Conservation (phyloP, 805 yeast genomes). For the Metschnikowia continentalis region DNA sequence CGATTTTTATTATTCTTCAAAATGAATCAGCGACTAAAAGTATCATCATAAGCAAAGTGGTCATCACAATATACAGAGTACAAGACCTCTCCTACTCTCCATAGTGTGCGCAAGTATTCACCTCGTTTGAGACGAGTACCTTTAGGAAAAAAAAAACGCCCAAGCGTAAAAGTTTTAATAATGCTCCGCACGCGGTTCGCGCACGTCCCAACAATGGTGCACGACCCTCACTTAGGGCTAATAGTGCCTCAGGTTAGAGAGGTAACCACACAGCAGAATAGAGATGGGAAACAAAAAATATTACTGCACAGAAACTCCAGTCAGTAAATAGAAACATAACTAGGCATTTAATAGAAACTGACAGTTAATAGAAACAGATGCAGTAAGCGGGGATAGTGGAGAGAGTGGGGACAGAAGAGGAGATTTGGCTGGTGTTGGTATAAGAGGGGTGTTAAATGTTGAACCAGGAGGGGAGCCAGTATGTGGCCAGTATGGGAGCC, state of each 20-base stretch:
- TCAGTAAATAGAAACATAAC: too few species aligned
- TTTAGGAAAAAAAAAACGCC: background rate
- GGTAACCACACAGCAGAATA: too few species aligned
- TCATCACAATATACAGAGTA: slow-evolving; percentile 12
- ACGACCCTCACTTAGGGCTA: slow-evolving; percentile 1
- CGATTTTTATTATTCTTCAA: slow-evolving; percentile 16
- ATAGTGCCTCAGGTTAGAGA: too few species aligned
- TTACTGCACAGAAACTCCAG: background rate
- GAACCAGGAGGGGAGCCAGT: background rate
- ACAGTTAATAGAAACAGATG: background rate
- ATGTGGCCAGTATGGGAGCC: too few species aligned
- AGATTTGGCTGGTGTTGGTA: too few species aligned
- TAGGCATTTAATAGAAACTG: too few species aligned
- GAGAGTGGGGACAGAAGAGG: too few species aligned
- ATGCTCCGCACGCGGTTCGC: background rate
- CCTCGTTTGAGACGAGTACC: background rate
- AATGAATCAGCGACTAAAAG: slow-evolving; percentile 13
- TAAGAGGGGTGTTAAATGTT: background rate
- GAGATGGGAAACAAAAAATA: too few species aligned
- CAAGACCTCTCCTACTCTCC: slow-evolving; percentile 16
- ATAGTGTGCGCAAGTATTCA: slow-evolving; percentile 3
- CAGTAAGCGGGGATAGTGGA: too few species aligned
- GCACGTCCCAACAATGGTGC: background rate
- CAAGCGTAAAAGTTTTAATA: background rate
- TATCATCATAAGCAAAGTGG: slow-evolving; percentile 18